A percentile compares a stretch with the other conserved stretches of the same genome.
These are phyloP conservation scores for Inosperma sp. DNA, from an alignment of 768 basidiomycete genomes.

Conservation along the genomic window DNA sequence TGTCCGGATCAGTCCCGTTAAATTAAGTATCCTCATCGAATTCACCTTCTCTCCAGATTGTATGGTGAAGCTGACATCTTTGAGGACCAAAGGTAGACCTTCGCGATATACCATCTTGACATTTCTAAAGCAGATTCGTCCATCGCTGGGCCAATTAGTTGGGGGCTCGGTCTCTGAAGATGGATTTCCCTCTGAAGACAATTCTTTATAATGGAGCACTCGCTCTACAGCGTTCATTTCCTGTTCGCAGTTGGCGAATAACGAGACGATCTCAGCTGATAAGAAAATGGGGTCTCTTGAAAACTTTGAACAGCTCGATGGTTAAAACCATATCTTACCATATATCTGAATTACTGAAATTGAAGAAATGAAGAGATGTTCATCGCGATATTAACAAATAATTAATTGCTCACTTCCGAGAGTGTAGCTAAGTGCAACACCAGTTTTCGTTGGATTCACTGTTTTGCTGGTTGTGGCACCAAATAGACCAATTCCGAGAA, in stretches of 20 bases:
- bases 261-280: slow-evolving; percentile 49
- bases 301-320: no score
- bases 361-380: not conserved
- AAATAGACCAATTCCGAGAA: slow-evolving; percentile 68
- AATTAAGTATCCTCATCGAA: not conserved
- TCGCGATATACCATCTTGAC: slow-evolving; percentile 57
- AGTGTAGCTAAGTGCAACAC: slow-evolving; percentile 57
- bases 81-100: slow-evolving; percentile 61
- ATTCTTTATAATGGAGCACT: slow-evolving; percentile 60
- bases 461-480: slow-evolving; percentile 55
- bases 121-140: slow-evolving; percentile 50
- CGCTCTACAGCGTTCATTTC: slow-evolving; percentile 74
- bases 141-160: slow-evolving; percentile 45
- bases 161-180: slow-evolving; percentile 41
- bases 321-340: no score
- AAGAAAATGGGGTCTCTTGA: no score
- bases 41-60: slow-evolving; percentile 61
- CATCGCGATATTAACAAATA: not conserved
- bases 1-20: not conserved
- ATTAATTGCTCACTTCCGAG: slow-evolving; percentile 39
- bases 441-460: slow-evolving; percentile 56
- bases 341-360: slow-evolving; percentile 47
- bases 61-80: slow-evolving; percentile 53
- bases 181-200: slow-evolving; percentile 49
- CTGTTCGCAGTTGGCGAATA: slow-evolving; percentile 59